Base-by-base conservation (phyloP, 345 rosid genomes). In the Citrus hindsii region DNA sequence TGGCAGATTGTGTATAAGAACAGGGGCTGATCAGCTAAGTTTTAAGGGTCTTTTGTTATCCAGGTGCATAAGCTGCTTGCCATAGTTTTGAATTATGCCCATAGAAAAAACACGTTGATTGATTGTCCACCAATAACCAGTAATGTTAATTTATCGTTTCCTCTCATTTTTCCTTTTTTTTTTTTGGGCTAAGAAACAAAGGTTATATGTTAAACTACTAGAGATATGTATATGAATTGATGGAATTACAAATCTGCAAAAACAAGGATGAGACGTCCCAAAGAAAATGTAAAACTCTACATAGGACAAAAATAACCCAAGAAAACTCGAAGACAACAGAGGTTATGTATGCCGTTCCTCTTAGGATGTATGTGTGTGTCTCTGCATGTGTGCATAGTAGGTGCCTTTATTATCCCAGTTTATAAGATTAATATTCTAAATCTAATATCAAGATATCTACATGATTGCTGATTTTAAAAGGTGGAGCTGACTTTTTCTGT, bases 1-100 rank as follows among this genome's bases (percentile, higher is more conserved):
- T 32, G 98, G 98, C 72, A 90, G 99, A 87, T 93, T 96, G 98
- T 95, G 96, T 79, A 82, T 93, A 82, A 89, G 80, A 82, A 89
- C 88, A 38, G 89, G 91, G 81, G 82, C 80, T 42, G 87, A 86
- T 79, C 89, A 87, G 74, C 85, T 68, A 76, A 87, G 79, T 80
- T 80, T 90, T 60, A 81, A 88, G 58, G 95, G 98, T 81, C 93
- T 95, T 76, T 79, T 93, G 78, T 70, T 95, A 82, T 88, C 96
- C 80, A 93, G 98, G 96, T 93, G 84, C 76, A 79, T 74, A 75
- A 78, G 38, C 62, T 60, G 66, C 69, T 30, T 81, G 60, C 58
- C 46, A 22, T 53, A 78, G 37, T 30, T 68, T 42, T 67, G 55
- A 64, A 10, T 62, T 61, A 38, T 61, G 55, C 64, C 21, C 28